Evolutionary conservation across 148 eudicot genomes (phyloP).

Genomic region (Vaccinium macrocarpon): DNA sequence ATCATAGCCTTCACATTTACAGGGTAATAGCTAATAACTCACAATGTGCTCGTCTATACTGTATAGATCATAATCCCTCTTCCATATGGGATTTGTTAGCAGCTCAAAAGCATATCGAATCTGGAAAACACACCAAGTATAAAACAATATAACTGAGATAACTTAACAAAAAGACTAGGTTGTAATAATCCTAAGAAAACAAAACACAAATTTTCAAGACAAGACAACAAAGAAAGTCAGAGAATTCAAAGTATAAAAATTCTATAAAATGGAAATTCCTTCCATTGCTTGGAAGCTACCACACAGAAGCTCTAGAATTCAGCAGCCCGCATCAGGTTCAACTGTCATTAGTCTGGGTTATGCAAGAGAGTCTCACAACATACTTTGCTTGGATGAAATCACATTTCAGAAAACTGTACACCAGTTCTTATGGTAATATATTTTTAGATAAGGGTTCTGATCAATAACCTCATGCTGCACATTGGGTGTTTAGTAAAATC

Average conservation of each 20-base stretch:
- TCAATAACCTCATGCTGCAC: conserved; percentile 1
- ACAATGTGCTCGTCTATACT: conserved; percentile 75
- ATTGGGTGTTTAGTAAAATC: not conserved
- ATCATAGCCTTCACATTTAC: conserved; percentile 7
- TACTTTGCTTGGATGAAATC: not conserved
- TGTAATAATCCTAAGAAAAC: not conserved
- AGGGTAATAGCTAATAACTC: conserved; percentile 25
- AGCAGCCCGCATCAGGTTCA: not conserved
- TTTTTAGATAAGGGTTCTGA: not conserved
- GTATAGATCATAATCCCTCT: conserved; percentile 78
- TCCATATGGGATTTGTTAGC: conserved; percentile 67
- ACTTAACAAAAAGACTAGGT: not conserved
- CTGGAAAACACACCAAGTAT: conserved; percentile 41
- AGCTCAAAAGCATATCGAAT: conserved; percentile 88
- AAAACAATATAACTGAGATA: not conserved
- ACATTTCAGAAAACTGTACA: not conserved
- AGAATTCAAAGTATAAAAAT: not conserved
- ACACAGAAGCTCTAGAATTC: not conserved
- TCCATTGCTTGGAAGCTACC: not conserved
- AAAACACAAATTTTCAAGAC: not conserved
- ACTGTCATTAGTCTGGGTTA: not conserved
- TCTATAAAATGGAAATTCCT: not conserved
- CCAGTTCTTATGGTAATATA: not conserved
- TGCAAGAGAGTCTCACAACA: not conserved
- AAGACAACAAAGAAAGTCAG: not conserved